phyloP scores from a whole-genome alignment of 2,329 filamentous ascomycete genomes.

The Paraphaeosphaeria sporulosa region DNA sequence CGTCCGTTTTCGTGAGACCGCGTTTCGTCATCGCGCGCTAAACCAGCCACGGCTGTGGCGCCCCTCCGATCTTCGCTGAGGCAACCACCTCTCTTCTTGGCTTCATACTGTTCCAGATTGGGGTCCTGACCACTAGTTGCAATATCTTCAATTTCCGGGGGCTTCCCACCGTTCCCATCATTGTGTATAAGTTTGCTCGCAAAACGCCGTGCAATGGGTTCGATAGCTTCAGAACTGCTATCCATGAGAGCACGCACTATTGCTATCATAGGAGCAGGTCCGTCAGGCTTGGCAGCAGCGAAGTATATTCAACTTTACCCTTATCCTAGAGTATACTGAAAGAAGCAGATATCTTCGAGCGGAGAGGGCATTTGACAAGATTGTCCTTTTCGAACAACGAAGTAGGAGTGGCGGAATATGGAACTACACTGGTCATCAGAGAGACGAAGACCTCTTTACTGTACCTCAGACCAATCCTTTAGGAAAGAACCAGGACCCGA shows the following conservation, averaged over 20 bases:
- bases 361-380: constrained; percentile 72
- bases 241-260: constrained; percentile 63
- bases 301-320: constrained; percentile 56
- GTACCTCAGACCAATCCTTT: constrained; percentile 74
- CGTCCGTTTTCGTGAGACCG: neutral
- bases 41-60: constrained; percentile 9
- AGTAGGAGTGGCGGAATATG: constrained; percentile 81
- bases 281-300: constrained; percentile 78
- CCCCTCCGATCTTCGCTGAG: neutral
- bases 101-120: neutral
- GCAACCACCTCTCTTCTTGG: neutral
- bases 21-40: constrained; percentile 5
- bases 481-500: constrained; percentile 68
- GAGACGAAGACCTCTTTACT: constrained; percentile 55
- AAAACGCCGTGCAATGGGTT: neutral
- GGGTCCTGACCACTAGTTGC: neutral
- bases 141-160: too few species aligned
- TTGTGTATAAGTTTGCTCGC: neutral
- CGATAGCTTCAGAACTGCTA: constrained; percentile 22
- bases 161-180: too few species aligned
- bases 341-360: constrained; percentile 70
- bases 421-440: constrained; percentile 71
- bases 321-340: neutral
- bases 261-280: constrained; percentile 84
- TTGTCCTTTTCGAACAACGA: constrained; percentile 85